phyloP scores from a whole-genome alignment of 768 basidiomycete species.

The Boletus edulis region DNA sequence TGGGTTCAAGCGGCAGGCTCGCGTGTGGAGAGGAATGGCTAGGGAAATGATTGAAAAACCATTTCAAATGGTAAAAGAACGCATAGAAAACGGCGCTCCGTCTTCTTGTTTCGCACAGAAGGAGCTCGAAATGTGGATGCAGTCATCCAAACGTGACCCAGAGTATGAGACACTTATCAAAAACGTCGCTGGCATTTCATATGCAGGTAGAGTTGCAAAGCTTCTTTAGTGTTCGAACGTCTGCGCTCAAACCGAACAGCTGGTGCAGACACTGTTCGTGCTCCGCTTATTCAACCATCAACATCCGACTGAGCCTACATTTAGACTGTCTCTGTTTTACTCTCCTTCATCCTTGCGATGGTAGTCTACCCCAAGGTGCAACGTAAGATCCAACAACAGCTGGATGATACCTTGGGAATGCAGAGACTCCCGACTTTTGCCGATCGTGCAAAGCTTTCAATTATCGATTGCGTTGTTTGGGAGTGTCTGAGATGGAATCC shows the following conservation, averaged over 20 bases:
- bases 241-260: slow-evolving; percentile 13
- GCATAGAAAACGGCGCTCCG: slow-evolving; percentile 38
- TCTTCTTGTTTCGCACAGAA: slow-evolving; percentile 45
- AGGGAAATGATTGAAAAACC: slow-evolving; percentile 32
- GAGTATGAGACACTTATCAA: slow-evolving; percentile 46
- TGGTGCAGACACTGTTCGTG: slow-evolving; percentile 26
- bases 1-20: slow-evolving; percentile 46
- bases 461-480: slow-evolving; percentile 33
- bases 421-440: slow-evolving; percentile 45
- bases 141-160: slow-evolving; percentile 16
- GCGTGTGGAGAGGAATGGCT: slow-evolving; percentile 35
- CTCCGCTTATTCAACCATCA: slow-evolving; percentile 25
- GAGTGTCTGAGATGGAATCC: slow-evolving; percentile 45
- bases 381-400: slow-evolving; percentile 47
- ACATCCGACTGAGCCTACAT: slow-evolving; percentile 2
- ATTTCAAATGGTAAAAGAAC: slow-evolving; percentile 45
- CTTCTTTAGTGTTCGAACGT: not conserved
- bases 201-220: slow-evolving; percentile 37
- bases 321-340: slow-evolving; percentile 50
- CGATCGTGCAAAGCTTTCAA: slow-evolving; percentile 42
- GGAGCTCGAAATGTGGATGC: slow-evolving; percentile 35
- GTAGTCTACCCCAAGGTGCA: slow-evolving; percentile 49
- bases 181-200: slow-evolving; percentile 49
- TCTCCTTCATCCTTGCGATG: slow-evolving; percentile 54
- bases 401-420: slow-evolving; percentile 45